Conservation (phyloP, 495 filamentous ascomycete species). For the Penicillium coprophilum region DNA sequence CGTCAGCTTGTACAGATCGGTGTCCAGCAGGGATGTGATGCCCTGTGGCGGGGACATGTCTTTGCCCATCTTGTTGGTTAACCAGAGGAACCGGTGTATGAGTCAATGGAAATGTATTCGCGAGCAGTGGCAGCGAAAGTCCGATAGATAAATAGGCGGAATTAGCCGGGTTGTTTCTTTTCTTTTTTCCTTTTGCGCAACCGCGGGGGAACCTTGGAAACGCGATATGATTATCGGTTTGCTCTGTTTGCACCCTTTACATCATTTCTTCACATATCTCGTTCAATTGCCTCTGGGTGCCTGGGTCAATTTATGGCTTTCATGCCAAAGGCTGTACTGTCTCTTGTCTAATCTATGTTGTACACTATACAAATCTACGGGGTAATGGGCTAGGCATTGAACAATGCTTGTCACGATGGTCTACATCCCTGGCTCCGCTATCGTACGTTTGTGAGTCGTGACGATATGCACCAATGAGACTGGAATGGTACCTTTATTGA, state of each 20-base stretch:
- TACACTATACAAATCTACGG: too few relatives aligned
- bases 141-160: background rate
- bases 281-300: too few relatives aligned
- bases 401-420: too few relatives aligned
- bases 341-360: too few relatives aligned
- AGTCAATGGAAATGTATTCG: background rate
- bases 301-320: background rate
- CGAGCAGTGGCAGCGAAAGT: background rate
- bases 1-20: conserved; percentile 96
- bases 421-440: background rate
- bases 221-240: conserved; percentile 9
- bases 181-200: background rate
- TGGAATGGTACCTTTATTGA: background rate
- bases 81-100: conserved; percentile 8
- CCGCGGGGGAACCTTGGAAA: conserved; percentile 4
- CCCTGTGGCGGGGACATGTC: conserved; percentile 55
- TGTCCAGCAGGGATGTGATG: conserved; percentile 90
- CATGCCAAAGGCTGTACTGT: too few relatives aligned
- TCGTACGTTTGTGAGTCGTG: background rate
- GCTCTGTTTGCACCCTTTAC: conserved; percentile 7
- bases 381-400: background rate
- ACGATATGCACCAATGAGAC: background rate
- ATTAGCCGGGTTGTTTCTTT: background rate
- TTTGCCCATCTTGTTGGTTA: conserved; percentile 31
- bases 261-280: background rate